Percentiles rank a stretch among this genome's conserved stretches.
phyloP scores from a whole-genome alignment of 306 rosid genomes.

The Cicer arietinum region DNA sequence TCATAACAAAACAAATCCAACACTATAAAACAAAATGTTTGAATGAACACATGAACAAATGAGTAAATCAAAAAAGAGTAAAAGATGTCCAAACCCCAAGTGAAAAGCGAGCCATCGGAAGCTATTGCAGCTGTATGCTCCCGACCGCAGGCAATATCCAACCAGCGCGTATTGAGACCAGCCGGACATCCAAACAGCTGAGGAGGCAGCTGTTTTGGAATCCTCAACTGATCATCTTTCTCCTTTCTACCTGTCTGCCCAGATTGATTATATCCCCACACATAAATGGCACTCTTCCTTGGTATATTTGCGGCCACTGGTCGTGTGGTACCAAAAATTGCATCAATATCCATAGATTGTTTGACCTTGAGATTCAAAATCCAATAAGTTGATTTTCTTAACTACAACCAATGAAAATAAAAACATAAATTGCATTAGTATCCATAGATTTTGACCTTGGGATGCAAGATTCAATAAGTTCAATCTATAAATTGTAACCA shows the following conservation, averaged over 20 bases:
- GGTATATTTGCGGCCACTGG: conserved; percentile 50
- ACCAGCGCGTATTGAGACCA: conserved; percentile 75
- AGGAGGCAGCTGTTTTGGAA: conserved; percentile 80
- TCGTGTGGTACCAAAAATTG: conserved; percentile 56
- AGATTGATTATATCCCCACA: conserved; percentile 94
- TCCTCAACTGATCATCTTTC: conserved; percentile 72
- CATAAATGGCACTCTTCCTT: conserved; percentile 86
- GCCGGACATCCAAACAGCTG: conserved; percentile 83
- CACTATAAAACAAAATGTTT: not conserved
- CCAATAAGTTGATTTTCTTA: conserved; percentile 24
- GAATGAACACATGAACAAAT: conserved; percentile 29
- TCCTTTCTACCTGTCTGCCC: conserved; percentile 93
- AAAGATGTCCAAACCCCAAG: conserved; percentile 73
- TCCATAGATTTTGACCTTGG: conserved; percentile 50
- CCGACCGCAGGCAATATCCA: conserved; percentile 92
- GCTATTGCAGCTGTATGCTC: conserved; percentile 94
- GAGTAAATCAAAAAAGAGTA: not conserved
- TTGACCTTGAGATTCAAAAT: conserved; percentile 33
- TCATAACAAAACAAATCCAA: not conserved
- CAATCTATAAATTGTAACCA: conserved; percentile 7
- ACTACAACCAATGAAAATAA: not conserved
- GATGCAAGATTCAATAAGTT: conserved; percentile 17
- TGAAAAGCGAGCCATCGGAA: conserved; percentile 83
- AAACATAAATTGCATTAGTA: not conserved
- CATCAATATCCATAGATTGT: conserved; percentile 64